A percentile compares a stretch with the other conserved stretches of the same genome.
These are phyloP conservation scores for Macaranga tanarius DNA, from an alignment of 441 rosid species.

Conservation along the genomic window DNA sequence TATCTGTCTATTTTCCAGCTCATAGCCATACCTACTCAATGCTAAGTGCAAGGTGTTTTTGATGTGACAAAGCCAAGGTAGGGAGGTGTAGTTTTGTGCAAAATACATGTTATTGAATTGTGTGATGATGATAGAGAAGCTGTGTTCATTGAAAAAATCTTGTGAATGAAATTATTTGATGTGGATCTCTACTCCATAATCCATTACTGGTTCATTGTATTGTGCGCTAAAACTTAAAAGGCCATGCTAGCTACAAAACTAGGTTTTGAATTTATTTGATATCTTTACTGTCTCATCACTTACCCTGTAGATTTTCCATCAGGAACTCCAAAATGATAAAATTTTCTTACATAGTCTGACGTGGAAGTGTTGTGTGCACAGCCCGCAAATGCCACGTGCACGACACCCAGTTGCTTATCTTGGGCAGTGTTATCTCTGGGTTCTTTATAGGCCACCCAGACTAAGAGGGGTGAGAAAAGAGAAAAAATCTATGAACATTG, in stretches of 20 bases:
- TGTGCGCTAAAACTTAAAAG: not conserved
- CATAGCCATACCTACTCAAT: not conserved
- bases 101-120: too few species aligned
- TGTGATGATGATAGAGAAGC: too few species aligned
- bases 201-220: not conserved
- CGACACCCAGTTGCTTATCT: slow-evolving; percentile 14
- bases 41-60: too few species aligned
- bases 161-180: not conserved
- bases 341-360: slow-evolving; percentile 3
- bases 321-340: not conserved
- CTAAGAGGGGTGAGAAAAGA: slow-evolving; percentile 11
- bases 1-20: slow-evolving; percentile 4
- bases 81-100: too few species aligned
- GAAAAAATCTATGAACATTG: slow-evolving; percentile 21
- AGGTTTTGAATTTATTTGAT: not conserved
- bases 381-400: slow-evolving; percentile 23
- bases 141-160: too few species aligned
- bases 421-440: slow-evolving; percentile 2
- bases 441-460: slow-evolving; percentile 19
- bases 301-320: not conserved
- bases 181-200: too few species aligned
- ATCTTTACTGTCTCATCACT: not conserved
- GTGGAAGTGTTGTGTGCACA: slow-evolving; percentile 37
- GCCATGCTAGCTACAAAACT: not conserved
- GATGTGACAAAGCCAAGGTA: too few species aligned